phyloP scores from a whole-genome alignment of 345 rosid genomes.

The Ceriops decandra region DNA sequence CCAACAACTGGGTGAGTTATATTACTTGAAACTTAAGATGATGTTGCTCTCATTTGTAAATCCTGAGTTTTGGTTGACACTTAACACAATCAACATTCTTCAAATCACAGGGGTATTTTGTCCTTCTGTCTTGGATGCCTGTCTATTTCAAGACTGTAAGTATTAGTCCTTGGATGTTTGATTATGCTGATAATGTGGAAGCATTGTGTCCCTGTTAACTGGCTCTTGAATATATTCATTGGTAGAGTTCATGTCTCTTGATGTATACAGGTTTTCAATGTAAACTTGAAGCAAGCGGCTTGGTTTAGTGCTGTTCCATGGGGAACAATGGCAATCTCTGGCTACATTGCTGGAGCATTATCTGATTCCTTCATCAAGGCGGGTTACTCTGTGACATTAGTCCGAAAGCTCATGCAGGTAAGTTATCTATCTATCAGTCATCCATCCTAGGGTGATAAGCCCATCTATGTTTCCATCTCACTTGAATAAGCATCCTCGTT shows the following conservation, averaged over 20 bases:
- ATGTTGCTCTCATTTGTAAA: neutral
- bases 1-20: slow-evolving; percentile 84
- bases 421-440: neutral
- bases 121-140: slow-evolving; percentile 98
- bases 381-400: slow-evolving; percentile 69
- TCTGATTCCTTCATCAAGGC: slow-evolving; percentile 66
- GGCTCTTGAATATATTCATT: no score
- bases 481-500: no score
- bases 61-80: neutral
- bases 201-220: no score
- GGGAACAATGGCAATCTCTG: slow-evolving; percentile 87
- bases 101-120: slow-evolving; percentile 80
- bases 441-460: neutral
- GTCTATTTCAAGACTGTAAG: slow-evolving; percentile 84
- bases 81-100: slow-evolving; percentile 10
- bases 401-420: slow-evolving; percentile 96
- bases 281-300: slow-evolving; percentile 93
- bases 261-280: slow-evolving; percentile 57
- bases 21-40: neutral
- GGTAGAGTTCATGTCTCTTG: neutral
- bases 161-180: neutral
- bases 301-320: slow-evolving; percentile 99
- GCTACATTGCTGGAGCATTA: slow-evolving; percentile 69
- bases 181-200: neutral
- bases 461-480: no score